Conservation (phyloP, 2,329 filamentous ascomycete genomes). For the Trichoderma guizhouense region DNA sequence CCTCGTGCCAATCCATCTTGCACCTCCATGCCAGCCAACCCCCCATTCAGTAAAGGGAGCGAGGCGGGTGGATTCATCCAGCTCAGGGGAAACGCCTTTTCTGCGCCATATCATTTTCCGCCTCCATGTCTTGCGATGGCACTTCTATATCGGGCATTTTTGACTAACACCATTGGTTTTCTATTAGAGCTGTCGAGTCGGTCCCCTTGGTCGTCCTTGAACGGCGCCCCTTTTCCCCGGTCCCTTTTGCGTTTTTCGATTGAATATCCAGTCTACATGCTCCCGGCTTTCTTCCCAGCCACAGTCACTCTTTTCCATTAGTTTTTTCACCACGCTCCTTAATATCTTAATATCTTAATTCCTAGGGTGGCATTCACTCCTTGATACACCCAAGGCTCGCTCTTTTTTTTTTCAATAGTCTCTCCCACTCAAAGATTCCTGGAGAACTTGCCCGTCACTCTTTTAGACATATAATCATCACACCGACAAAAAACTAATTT, state of each 20-base stretch:
- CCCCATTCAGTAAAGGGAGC: slow-evolving; percentile 31
- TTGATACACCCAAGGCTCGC: slow-evolving; percentile 24
- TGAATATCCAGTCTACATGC: slow-evolving; percentile 36
- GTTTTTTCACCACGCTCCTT: slow-evolving; percentile 54
- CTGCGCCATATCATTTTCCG: slow-evolving; percentile 14
- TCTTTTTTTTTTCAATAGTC: slow-evolving; percentile 41
- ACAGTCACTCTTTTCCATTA: slow-evolving; percentile 55
- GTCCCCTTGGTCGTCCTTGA: slow-evolving; percentile 42
- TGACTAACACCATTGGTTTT: slow-evolving; percentile 32
- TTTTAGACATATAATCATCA: slow-evolving; percentile 31
- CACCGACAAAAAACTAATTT: slow-evolving; percentile 26
- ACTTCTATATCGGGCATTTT: slow-evolving; percentile 22
- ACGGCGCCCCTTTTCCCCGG: slow-evolving; percentile 43
- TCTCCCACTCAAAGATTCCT: slow-evolving; percentile 48
- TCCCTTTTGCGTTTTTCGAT: slow-evolving; percentile 32
- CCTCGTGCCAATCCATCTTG: slow-evolving; percentile 23
- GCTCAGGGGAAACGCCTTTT: slow-evolving; percentile 21
- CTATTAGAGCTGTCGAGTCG: slow-evolving; percentile 42
- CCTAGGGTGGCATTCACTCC: slow-evolving; percentile 34
- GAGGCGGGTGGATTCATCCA: slow-evolving; percentile 7
- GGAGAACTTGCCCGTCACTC: slow-evolving; percentile 51
- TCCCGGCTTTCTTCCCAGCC: slow-evolving; percentile 47
- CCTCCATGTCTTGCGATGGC: slow-evolving; percentile 15
- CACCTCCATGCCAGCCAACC: slow-evolving; percentile 25
- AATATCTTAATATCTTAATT: slow-evolving; percentile 55